These are phyloP conservation scores for Xylaria flabelliformis DNA, from an alignment of 495 filamentous ascomycete genomes.

Conservation along the genomic window DNA sequence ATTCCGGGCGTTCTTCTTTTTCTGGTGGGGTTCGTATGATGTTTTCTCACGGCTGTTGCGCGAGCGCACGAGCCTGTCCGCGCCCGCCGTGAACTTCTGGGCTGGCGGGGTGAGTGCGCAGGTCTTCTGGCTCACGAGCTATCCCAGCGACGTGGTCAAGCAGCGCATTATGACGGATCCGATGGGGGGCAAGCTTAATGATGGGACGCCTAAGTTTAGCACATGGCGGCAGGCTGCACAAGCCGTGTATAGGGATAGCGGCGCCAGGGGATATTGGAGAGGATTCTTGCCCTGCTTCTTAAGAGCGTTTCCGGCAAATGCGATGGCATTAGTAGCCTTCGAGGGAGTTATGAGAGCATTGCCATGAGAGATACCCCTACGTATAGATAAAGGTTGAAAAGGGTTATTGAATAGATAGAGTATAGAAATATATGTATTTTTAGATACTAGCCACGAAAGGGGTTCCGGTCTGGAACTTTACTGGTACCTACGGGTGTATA, in stretches of 20 bases:
- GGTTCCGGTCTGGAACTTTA: not conserved
- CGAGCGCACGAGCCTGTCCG: slow-evolving; percentile 70
- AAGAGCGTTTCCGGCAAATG: slow-evolving; percentile 95
- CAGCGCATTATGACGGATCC: slow-evolving; percentile 97
- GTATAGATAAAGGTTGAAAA: not conserved
- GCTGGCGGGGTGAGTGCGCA: slow-evolving; percentile 91
- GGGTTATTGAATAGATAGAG: not conserved
- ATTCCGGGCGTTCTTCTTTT: slow-evolving; percentile 94
- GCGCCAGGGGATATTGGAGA: slow-evolving; percentile 84
- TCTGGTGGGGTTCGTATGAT: slow-evolving; percentile 96
- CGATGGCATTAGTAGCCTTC: slow-evolving; percentile 90
- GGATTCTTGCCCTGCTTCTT: slow-evolving; percentile 94
- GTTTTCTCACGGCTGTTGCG: slow-evolving; percentile 72
- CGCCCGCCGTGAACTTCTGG: slow-evolving; percentile 93
- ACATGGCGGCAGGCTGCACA: slow-evolving; percentile 82
- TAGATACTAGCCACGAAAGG: not conserved
- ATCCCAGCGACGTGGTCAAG: slow-evolving; percentile 95
- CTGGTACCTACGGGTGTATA: not conserved
- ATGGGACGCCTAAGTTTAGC: slow-evolving; percentile 71
- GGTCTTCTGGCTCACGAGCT: slow-evolving; percentile 90
- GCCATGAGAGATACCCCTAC: slow-evolving; percentile 52
- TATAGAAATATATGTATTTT: not conserved
- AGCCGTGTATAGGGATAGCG: slow-evolving; percentile 76
- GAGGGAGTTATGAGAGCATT: slow-evolving; percentile 87
- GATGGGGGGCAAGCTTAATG: slow-evolving; percentile 71